These are phyloP conservation scores for Fusarium chaquense DNA, from an alignment of 2,329 filamentous ascomycete genomes.

Conservation along the genomic window DNA sequence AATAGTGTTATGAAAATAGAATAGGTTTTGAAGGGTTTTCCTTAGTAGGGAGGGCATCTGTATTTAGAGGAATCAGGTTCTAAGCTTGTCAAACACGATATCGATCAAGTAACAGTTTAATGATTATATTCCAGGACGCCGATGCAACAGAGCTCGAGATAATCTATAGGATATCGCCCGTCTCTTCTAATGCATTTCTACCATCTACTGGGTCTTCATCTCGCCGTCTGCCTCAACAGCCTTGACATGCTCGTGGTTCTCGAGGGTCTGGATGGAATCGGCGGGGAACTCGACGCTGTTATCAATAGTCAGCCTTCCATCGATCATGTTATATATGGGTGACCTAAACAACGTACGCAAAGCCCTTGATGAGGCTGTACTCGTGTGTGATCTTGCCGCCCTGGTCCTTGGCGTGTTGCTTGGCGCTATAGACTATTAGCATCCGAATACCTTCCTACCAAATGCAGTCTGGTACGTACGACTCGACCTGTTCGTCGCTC, in stretches of 20 bases:
- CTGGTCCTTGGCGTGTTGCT: slow-evolving; percentile 78
- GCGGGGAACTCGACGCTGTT: slow-evolving; percentile 78
- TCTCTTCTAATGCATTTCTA: slow-evolving; percentile 5
- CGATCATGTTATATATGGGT: not conserved
- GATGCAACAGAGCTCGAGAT: slow-evolving; percentile 24
- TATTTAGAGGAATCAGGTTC: too few relatives aligned
- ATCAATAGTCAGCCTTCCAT: not conserved
- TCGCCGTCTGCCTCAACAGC: slow-evolving; percentile 78
- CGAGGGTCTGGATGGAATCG: slow-evolving; percentile 74
- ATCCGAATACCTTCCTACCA: not conserved
- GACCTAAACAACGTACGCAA: slow-evolving; percentile 74
- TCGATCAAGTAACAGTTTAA: not conserved
- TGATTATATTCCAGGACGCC: slow-evolving; percentile 25
- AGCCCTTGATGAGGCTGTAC: slow-evolving; percentile 90
- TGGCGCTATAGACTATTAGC: slow-evolving; percentile 68
- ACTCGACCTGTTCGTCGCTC: slow-evolving; percentile 73
- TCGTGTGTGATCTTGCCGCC: slow-evolving; percentile 88
- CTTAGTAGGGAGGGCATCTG: too few relatives aligned
- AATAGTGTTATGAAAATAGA: too few relatives aligned
- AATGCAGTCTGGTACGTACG: slow-evolving; percentile 60
- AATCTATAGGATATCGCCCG: slow-evolving; percentile 19
- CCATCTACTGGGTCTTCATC: slow-evolving; percentile 76
- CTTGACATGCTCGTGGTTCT: slow-evolving; percentile 77
- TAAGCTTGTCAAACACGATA: too few relatives aligned
- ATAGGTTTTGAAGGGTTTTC: too few relatives aligned